A percentile compares a stretch with the other conserved stretches of the same genome.
These are phyloP conservation scores for Neopestalotiopsis clavispora DNA, from an alignment of 2,329 filamentous ascomycete genomes.

Conservation along the genomic window DNA sequence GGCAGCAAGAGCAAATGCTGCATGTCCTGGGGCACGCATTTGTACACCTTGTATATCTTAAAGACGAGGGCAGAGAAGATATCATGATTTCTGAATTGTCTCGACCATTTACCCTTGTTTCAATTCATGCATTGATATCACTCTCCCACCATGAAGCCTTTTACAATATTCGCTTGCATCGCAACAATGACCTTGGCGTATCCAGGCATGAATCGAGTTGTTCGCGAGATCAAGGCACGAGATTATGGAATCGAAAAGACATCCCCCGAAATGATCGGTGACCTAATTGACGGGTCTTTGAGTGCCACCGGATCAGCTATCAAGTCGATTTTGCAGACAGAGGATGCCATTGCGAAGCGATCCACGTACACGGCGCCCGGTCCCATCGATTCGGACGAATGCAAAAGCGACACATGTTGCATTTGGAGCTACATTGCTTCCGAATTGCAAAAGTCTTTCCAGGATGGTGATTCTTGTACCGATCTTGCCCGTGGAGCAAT, in stretches of 20 bases:
- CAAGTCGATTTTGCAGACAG: conserved; percentile 27
- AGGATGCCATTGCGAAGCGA: conserved; percentile 22
- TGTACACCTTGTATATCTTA: no score
- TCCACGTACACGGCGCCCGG: conserved; percentile 27
- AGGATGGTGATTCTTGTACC: conserved; percentile 40
- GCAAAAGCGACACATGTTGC: conserved; percentile 38
- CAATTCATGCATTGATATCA: no score
- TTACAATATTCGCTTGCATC: conserved; percentile 21
- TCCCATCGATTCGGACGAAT: conserved; percentile 28
- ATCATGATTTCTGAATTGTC: no score
- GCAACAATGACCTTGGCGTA: conserved; percentile 26
- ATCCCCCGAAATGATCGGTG: conserved; percentile 29
- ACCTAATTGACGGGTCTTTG: conserved; percentile 22
- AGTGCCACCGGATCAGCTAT: conserved; percentile 27
- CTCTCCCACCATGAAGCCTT: conserved; percentile 27
- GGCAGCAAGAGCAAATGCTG: no score
- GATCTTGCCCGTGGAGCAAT: conserved; percentile 47
- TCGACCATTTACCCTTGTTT: no score
- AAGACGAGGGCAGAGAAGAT: no score
- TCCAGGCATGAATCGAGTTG: conserved; percentile 28
- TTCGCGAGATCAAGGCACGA: conserved; percentile 31
- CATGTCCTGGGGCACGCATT: no score
- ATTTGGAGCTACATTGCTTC: conserved; percentile 45
- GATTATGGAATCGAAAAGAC: conserved; percentile 23
- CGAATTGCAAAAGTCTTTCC: conserved; percentile 41